Percentiles rank a stretch among this genome's conserved stretches.
Evolutionary conservation across 331 rosid species (phyloP).

Genomic region (Quercus tomentella): DNA sequence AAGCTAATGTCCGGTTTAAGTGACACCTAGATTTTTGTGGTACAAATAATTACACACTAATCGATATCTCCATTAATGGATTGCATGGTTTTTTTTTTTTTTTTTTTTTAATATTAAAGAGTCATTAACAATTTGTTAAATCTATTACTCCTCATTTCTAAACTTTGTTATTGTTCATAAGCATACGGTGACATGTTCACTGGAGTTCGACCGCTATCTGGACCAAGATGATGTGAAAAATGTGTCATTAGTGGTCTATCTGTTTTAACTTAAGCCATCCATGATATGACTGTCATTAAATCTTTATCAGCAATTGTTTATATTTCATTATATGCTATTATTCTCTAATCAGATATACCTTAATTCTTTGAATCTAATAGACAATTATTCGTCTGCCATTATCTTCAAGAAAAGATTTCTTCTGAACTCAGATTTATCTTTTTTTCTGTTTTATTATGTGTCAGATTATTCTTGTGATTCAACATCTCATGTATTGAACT

Average conservation of each 20-base stretch:
- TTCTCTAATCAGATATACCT: not conserved
- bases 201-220: not conserved
- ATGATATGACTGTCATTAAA: not conserved
- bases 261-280: not conserved
- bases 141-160: not conserved
- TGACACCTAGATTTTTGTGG: conserved; percentile 7
- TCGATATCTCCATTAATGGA: conserved; percentile 9
- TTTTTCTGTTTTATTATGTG: too few relatives aligned
- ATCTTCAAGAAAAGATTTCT: too few relatives aligned
- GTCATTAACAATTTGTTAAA: not conserved
- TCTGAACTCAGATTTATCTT: not conserved
- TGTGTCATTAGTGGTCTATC: not conserved
- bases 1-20: conserved; percentile 9
- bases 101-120: not conserved
- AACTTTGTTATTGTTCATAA: not conserved
- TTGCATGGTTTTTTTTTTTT: conserved; percentile 10
- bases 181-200: not conserved
- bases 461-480: too few relatives aligned
- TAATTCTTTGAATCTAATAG: not conserved
- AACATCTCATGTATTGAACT: too few relatives aligned
- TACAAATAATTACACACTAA: conserved; percentile 23
- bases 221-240: not conserved
- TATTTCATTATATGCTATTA: not conserved
- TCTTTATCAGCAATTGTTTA: not conserved
- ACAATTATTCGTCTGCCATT: too few relatives aligned